Evolutionary conservation across 805 yeast genomes (phyloP), one percentile per base, ranked within the genome.

Genomic region (Candida sithepensis): DNA sequence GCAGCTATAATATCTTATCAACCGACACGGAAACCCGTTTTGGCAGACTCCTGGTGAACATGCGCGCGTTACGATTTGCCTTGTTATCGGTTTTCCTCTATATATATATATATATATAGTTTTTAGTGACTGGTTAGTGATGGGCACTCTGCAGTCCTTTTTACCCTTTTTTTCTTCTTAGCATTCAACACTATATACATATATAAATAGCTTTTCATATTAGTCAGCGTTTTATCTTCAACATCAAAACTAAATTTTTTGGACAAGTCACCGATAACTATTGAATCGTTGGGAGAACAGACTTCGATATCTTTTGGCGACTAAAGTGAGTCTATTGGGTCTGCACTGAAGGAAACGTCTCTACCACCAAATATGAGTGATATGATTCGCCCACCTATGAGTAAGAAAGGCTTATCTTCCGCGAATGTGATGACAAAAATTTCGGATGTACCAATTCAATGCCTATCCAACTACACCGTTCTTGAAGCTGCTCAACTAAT

Each of bases 391-490:
- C 46, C 43, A 16, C 46, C 50, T 3, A 14, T 41, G 7, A 21
- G 42, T 14, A 44, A 41, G 14, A 44, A 45, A 22, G 34, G 36
- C n/a, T 20, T 45, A 9, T 37, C 44, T 2, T 26, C 53, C 19
- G 44, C 54, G 2, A 53, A 52, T 50, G 53, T 51, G 13, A 53
- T 62, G 41, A 48, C 61, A 2, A 52, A 59, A 42, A 58, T 63
- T 32, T 68, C 75, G 1, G 76, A 72, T 42, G 49, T 55, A 1
- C 71, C 76, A 3, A 58, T 68, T 2, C 64, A 64, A 42, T 71
- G 75, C 42, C 42, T 54, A 2, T 65, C 73, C 2, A 52, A 58
- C 14, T 68, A 65, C 19, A 48, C 68, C 0, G 68, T 70, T 1
- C 49, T 57, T 19, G 54, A 56, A 7, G 73, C 70, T 8, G 64